Evolutionary conservation across 2,329 filamentous ascomycete species (phyloP).

Genomic region (Didymella lethalis): DNA sequence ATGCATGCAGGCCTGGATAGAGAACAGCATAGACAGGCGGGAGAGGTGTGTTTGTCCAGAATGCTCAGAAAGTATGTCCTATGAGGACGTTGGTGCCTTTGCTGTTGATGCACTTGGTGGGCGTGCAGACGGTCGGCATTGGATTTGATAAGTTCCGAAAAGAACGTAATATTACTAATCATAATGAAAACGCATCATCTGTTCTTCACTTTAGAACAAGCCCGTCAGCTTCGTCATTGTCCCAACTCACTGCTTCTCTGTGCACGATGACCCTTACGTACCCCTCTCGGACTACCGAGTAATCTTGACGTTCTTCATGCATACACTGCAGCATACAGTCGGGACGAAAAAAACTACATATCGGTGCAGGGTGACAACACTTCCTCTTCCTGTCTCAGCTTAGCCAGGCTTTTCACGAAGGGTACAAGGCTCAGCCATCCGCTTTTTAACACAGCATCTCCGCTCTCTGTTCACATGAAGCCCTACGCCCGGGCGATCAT

Average conservation of each 20-base stretch:
- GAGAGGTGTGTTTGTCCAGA: constrained; percentile 41
- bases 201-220: constrained; percentile 26
- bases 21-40: constrained; percentile 30
- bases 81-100: constrained; percentile 38
- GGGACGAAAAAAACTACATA: constrained; percentile 28
- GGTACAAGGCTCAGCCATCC: constrained; percentile 19
- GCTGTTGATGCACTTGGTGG: constrained; percentile 24
- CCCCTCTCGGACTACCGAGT: constrained; percentile 27
- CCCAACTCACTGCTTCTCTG: constrained; percentile 26
- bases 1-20: constrained; percentile 40
- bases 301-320: constrained; percentile 17
- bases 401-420: constrained; percentile 13
- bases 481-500: not conserved
- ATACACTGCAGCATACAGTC: constrained; percentile 3
- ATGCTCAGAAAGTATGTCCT: constrained; percentile 36
- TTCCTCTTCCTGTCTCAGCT: constrained; percentile 8
- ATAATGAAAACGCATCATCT: constrained; percentile 15
- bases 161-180: constrained; percentile 14
- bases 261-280: constrained; percentile 29
- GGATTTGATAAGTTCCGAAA: constrained; percentile 2
- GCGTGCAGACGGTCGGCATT: constrained; percentile 18
- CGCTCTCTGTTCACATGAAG: not conserved
- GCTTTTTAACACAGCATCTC: not conserved
- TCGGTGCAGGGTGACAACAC: constrained; percentile 25
- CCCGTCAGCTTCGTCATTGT: constrained; percentile 14